Percentiles rank a stretch among this genome's conserved stretches.
Evolutionary conservation across 1,284 basidiomycete species (phyloP).

Genomic region (Erythrobasidium hasegawianum): DNA sequence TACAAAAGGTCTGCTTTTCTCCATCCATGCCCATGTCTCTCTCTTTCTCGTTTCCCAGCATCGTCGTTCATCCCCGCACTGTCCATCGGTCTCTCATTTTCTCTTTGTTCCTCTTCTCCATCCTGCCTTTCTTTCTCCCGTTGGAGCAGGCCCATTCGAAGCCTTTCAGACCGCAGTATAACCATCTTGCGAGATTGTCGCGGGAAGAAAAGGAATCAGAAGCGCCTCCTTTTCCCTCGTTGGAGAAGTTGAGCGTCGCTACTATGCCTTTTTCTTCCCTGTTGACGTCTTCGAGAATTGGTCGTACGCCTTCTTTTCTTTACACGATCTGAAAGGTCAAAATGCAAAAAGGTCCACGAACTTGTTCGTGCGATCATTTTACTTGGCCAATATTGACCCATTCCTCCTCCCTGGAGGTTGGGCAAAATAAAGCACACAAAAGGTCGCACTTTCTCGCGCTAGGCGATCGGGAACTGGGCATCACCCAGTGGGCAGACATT

Average conservation of each 20-base stretch:
- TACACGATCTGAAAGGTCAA: conserved; percentile 4
- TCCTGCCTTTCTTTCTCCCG: background rate
- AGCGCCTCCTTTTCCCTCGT: background rate
- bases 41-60: too few relatives aligned
- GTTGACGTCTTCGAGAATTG: too few relatives aligned
- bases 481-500: conserved; percentile 7
- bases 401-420: background rate
- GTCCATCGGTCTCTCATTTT: too few relatives aligned
- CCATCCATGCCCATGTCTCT: too few relatives aligned
- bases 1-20: too few relatives aligned
- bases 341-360: too few relatives aligned
- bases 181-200: too few relatives aligned
- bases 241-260: background rate
- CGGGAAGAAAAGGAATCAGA: background rate
- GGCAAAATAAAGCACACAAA: background rate
- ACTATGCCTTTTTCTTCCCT: too few relatives aligned
- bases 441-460: conserved; percentile 2
- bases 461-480: conserved; percentile 2
- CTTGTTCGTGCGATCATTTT: too few relatives aligned
- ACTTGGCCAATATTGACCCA: background rate
- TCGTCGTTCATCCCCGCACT: too few relatives aligned
- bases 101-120: background rate
- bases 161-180: background rate
- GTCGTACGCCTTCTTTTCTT: too few relatives aligned
- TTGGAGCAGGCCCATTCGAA: conserved; percentile 5